Percentiles rank a stretch among this genome's conserved stretches.
Conservation (phyloP, 257 asterid species). For the Fraxinus anomala region DNA sequence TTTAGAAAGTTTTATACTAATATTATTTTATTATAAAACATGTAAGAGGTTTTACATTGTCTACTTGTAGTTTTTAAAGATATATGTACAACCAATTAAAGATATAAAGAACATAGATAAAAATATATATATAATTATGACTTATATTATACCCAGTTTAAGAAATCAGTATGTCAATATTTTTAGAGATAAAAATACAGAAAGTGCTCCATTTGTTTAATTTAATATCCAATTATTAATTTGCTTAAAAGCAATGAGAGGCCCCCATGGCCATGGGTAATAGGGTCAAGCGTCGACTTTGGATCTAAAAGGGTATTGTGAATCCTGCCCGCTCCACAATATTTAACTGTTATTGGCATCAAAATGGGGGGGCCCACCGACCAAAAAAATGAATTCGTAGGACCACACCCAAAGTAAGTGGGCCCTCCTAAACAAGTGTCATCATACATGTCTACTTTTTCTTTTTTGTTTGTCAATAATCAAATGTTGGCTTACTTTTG, state of each 20-base stretch:
- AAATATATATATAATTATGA: too few relatives aligned
- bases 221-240: neutral
- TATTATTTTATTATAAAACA: too few relatives aligned
- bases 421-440: conserved; percentile 49
- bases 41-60: too few relatives aligned
- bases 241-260: neutral
- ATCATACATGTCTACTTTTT: conserved; percentile 54
- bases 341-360: conserved; percentile 32
- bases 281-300: conserved; percentile 37
- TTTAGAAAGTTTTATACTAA: too few relatives aligned
- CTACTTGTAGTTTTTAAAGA: too few relatives aligned
- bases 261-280: neutral
- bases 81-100: too few relatives aligned
- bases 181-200: neutral
- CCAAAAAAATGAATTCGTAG: conserved; percentile 39
- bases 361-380: conserved; percentile 45
- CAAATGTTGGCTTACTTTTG: neutral
- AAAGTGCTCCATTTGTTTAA: neutral
- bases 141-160: too few relatives aligned
- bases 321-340: conserved; percentile 38
- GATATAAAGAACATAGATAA: too few relatives aligned
- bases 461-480: conserved; percentile 40
- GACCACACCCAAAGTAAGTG: conserved; percentile 29
- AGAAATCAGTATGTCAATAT: neutral
- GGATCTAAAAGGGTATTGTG: conserved; percentile 62